phyloP scores from a whole-genome alignment of 768 basidiomycete species.

The Boletus vermiculosoides region DNA sequence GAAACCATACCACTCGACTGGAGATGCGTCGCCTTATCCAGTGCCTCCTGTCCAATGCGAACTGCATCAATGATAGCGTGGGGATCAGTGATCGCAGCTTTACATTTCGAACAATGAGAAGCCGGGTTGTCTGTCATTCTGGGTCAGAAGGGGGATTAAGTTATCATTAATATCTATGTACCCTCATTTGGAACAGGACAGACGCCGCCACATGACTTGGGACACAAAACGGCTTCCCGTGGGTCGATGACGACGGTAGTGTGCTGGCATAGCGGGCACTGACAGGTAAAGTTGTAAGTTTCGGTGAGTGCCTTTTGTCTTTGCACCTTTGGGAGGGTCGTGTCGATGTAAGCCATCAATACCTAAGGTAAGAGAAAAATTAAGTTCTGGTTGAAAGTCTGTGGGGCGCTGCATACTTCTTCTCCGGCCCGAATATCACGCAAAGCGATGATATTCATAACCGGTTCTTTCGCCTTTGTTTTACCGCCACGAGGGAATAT shows the following conservation, averaged over 20 bases:
- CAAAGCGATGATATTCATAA: conserved; percentile 73
- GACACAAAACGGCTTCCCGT: conserved; percentile 68
- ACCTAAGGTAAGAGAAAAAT: conserved; percentile 46
- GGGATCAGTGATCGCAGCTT: conserved; percentile 44
- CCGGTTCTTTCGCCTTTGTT: conserved; percentile 45
- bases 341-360: conserved; percentile 81
- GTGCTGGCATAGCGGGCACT: conserved; percentile 56
- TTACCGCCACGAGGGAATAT: conserved; percentile 71
- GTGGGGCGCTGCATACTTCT: conserved; percentile 50
- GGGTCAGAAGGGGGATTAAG: neutral
- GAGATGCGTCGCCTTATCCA: conserved; percentile 66
- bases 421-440: conserved; percentile 60
- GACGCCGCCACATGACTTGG: conserved; percentile 62
- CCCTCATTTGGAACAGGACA: conserved; percentile 65
- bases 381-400: neutral
- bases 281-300: conserved; percentile 78
- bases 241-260: conserved; percentile 46
- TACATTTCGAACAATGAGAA: conserved; percentile 57
- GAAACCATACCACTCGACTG: conserved; percentile 53
- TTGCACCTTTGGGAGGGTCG: conserved; percentile 58
- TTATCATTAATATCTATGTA: conserved; percentile 22
- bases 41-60: conserved; percentile 68
- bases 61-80: conserved; percentile 61
- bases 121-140: conserved; percentile 43
- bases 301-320: conserved; percentile 60